A percentile compares a stretch with the other conserved stretches of the same genome.
Conservation (phyloP, 805 yeast genomes). For the Grigorovia jiainica region DNA sequence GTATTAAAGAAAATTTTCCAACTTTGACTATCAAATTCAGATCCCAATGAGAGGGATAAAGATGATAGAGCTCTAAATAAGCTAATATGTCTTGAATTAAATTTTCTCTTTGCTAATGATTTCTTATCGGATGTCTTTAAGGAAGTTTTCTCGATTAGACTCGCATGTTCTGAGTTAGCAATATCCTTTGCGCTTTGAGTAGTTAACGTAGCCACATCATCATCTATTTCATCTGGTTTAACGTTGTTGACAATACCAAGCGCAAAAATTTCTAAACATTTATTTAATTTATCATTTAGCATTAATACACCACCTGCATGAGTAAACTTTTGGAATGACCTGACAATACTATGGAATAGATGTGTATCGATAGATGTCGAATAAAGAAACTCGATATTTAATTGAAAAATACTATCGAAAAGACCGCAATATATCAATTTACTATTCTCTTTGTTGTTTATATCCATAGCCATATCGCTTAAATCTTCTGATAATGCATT, state of each 20-base stretch:
- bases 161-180: slow-evolving; percentile 7
- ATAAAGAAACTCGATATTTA: slow-evolving; percentile 46
- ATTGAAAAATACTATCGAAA: slow-evolving; percentile 33
- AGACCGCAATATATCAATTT: slow-evolving; percentile 25
- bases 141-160: not conserved
- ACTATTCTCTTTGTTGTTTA: slow-evolving; percentile 26
- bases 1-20: slow-evolving; percentile 61
- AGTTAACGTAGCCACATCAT: slow-evolving; percentile 33
- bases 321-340: slow-evolving; percentile 71
- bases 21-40: slow-evolving; percentile 45
- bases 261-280: slow-evolving; percentile 40
- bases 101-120: slow-evolving; percentile 32
- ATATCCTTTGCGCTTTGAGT: slow-evolving; percentile 12
- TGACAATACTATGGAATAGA: slow-evolving; percentile 52
- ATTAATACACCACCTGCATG: slow-evolving; percentile 77
- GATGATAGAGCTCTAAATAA: slow-evolving; percentile 73
- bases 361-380: slow-evolving; percentile 59
- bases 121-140: slow-evolving; percentile 7
- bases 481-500: slow-evolving; percentile 60
- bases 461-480: slow-evolving; percentile 18
- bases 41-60: slow-evolving; percentile 74
- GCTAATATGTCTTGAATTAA: slow-evolving; percentile 60
- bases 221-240: not conserved
- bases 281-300: slow-evolving; percentile 46
- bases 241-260: slow-evolving; percentile 35